A percentile compares a stretch with the other conserved stretches of the same genome.
These are phyloP conservation scores for Kingdonia uniflora DNA, from an alignment of 164 flowering plant species.

Conservation along the genomic window DNA sequence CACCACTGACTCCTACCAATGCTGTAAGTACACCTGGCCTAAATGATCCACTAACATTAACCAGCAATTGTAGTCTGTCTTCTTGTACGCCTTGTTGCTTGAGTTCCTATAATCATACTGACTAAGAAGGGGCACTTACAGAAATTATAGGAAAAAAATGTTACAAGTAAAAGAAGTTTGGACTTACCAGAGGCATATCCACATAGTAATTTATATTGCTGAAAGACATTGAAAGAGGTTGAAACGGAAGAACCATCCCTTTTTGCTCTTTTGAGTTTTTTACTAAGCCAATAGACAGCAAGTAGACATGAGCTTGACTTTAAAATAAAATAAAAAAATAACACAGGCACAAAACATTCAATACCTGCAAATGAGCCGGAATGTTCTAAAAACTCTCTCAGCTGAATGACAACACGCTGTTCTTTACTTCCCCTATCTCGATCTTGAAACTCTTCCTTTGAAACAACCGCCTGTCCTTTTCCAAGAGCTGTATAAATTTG, in stretches of 20 bases:
- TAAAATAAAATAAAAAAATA: not conserved
- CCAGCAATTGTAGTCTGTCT: conserved; percentile 70
- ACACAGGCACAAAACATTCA: not conserved
- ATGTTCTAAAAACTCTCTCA: conserved; percentile 53
- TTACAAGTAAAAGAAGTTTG: not conserved
- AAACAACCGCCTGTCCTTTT: conserved; percentile 68
- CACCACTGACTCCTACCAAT: conserved; percentile 96
- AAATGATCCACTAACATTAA: conserved; percentile 89
- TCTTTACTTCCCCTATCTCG: conserved; percentile 48
- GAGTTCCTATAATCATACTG: conserved; percentile 52
- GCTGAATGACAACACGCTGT: conserved; percentile 32
- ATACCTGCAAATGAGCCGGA: conserved; percentile 59
- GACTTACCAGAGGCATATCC: conserved; percentile 74
- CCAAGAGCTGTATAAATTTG: conserved; percentile 54
- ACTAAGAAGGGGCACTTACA: conserved; percentile 6
- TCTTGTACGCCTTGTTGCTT: conserved; percentile 86
- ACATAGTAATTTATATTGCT: conserved; percentile 85
- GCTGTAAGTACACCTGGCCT: conserved; percentile 97
- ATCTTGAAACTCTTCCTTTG: conserved; percentile 61
- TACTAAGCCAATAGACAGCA: conserved; percentile 27
- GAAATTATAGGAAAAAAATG: not conserved
- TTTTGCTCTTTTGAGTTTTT: conserved; percentile 38
- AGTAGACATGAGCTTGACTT: not conserved
- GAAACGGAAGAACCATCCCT: conserved; percentile 99
- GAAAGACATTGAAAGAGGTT: conserved; percentile 89